phyloP scores from a whole-genome alignment of 768 basidiomycete genomes.

The Russula vinacea region DNA sequence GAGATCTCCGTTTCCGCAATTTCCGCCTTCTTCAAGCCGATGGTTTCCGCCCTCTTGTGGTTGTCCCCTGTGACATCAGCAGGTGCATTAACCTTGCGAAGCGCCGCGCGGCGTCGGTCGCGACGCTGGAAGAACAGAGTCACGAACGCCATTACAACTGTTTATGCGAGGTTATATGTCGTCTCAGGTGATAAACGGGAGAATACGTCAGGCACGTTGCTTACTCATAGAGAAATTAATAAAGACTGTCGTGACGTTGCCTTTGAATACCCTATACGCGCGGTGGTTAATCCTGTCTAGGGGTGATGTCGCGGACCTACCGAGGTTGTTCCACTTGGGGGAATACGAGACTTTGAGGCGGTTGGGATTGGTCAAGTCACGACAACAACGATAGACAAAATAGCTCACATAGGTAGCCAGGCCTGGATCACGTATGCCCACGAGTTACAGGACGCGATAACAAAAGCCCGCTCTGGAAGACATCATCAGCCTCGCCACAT shows the following conservation, averaged over 20 bases:
- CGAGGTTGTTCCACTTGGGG: constrained; percentile 41
- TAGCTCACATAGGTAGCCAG: constrained; percentile 41
- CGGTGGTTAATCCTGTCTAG: background rate
- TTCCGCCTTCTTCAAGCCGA: background rate
- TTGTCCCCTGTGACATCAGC: background rate
- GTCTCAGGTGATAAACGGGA: background rate
- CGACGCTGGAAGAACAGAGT: constrained; percentile 20
- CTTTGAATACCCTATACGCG: constrained; percentile 35
- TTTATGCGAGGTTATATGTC: background rate
- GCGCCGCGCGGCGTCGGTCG: background rate
- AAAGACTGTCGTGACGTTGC: constrained; percentile 38
- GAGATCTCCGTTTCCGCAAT: background rate
- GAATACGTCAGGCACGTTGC: constrained; percentile 9
- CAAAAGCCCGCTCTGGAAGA: constrained; percentile 38
- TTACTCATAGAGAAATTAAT: constrained; percentile 37
- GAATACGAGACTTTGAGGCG: constrained; percentile 36
- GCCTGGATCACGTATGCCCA: constrained; percentile 39
- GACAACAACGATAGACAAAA: background rate
- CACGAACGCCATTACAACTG: constrained; percentile 9
- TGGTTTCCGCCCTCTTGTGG: background rate
- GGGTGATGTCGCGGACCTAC: constrained; percentile 25
- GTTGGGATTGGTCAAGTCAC: background rate
- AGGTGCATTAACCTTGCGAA: background rate
- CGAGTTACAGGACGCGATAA: constrained; percentile 40
- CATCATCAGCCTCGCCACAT: background rate